Percentiles rank a stretch among this genome's conserved stretches.
Conservation (phyloP, 2,329 filamentous ascomycete species). For the Diaporthe sp. region DNA sequence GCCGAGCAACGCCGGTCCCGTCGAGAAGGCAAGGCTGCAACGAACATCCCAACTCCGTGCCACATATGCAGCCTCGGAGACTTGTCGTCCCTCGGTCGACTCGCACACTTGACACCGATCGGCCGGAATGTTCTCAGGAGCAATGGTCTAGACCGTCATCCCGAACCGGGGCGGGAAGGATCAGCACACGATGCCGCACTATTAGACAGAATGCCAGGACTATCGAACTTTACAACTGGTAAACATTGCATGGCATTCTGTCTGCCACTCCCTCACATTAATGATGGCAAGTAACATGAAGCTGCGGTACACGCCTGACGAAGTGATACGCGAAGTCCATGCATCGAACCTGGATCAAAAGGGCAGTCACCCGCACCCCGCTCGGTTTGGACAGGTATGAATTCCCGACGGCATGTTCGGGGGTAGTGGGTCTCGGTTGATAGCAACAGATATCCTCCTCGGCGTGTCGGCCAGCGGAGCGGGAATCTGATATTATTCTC, state of each 20-base stretch:
- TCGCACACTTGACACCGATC: constrained; percentile 7
- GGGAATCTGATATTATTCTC: not conserved
- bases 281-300: not conserved
- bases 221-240: not conserved
- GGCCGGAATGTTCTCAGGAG: constrained; percentile 6
- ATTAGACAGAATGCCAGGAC: not conserved
- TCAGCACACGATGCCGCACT: not conserved
- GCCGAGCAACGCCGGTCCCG: not conserved
- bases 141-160: constrained; percentile 7
- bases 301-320: not conserved
- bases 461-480: not conserved
- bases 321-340: not conserved
- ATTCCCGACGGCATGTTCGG: constrained; percentile 14
- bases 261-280: not conserved
- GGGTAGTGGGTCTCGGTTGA: not conserved
- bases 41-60: constrained; percentile 3
- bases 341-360: not conserved
- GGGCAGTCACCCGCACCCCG: no score
- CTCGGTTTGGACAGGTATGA: not conserved
- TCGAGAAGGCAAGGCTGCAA: constrained; percentile 2
- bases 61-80: not conserved
- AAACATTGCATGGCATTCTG: not conserved
- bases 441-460: not conserved
- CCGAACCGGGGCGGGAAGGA: not conserved
- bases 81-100: not conserved